phyloP scores from a whole-genome alignment of 192 early-diverging fungal genomes.

The Coemansia sp. region DNA sequence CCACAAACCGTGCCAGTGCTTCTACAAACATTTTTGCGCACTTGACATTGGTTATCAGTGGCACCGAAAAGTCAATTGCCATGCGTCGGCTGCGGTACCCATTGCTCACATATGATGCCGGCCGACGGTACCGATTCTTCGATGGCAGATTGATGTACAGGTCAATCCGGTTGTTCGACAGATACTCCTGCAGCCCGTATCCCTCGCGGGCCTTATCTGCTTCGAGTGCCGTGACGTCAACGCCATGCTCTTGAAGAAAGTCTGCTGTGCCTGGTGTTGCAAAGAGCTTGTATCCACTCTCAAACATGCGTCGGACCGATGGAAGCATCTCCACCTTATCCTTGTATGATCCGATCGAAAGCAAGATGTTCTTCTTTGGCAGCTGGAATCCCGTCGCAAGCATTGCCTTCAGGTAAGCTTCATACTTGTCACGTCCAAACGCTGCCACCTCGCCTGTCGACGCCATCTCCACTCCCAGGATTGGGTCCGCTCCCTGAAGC shows the following conservation, averaged over 20 bases:
- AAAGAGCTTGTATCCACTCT: constrained; percentile 90
- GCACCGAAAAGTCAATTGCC: constrained; percentile 96
- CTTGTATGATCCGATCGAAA: constrained; percentile 98
- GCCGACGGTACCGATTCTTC: constrained; percentile 93
- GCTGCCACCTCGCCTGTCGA: constrained; percentile 99
- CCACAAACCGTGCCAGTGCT: constrained; percentile 73
- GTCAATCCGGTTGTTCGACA: constrained; percentile 96
- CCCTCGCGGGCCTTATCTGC: constrained; percentile 66
- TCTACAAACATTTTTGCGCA: constrained; percentile 98
- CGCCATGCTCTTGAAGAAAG: constrained; percentile 92
- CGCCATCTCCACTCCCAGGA: constrained; percentile 99
- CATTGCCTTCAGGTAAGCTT: constrained; percentile 95
- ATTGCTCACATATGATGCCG: constrained; percentile 89
- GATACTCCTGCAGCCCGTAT: constrained; percentile 91
- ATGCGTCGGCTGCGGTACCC: constrained; percentile 95
- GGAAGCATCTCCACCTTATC: constrained; percentile 96
- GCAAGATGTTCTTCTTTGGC: constrained; percentile 93
- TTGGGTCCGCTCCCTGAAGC: constrained; percentile 92
- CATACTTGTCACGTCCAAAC: constrained; percentile 96
- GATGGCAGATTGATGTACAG: constrained; percentile 99
- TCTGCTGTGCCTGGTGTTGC: constrained; percentile 96
- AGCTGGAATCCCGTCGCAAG: constrained; percentile 89
- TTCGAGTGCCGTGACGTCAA: constrained; percentile 90
- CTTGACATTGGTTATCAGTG: constrained; percentile 98
- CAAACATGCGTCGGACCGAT: constrained; percentile 77